A percentile compares a stretch with the other conserved stretches of the same genome.
Conservation (phyloP, 1,284 basidiomycete species). For the Vanrija pseudolonga region DNA sequence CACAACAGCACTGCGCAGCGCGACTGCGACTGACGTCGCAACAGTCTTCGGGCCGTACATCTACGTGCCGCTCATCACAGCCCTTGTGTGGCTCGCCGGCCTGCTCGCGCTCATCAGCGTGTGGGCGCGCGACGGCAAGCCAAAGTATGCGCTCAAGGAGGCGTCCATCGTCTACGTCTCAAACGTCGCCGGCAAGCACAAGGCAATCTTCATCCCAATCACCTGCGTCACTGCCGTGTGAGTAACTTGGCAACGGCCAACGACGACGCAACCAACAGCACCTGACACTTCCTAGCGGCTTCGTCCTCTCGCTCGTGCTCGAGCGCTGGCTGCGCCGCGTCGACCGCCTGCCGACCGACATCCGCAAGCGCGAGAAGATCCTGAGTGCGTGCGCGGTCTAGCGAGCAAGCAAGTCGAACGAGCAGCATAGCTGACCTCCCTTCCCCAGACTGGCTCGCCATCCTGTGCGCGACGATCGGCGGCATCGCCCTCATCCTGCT, state of each 20-base stretch:
- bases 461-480: conserved; percentile 51
- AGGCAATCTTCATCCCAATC: conserved; percentile 48
- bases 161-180: conserved; percentile 51
- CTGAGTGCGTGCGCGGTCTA: conserved; percentile 41
- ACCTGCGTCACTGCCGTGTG: conserved; percentile 28
- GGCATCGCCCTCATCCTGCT: conserved; percentile 51
- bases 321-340: conserved; percentile 53
- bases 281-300: conserved; percentile 12
- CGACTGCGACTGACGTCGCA: no score
- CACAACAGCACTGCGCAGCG: no score
- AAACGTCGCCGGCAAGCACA: conserved; percentile 51
- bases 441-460: conserved; percentile 46
- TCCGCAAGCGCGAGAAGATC: conserved; percentile 45
- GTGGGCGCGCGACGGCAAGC: conserved; percentile 48
- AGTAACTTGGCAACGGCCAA: conserved; percentile 4
- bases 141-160: conserved; percentile 43
- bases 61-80: conserved; percentile 37
- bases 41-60: conserved; percentile 49
- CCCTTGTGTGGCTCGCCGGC: conserved; percentile 39
- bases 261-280: background rate
- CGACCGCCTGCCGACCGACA: conserved; percentile 52
- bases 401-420: no score
- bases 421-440: conserved; percentile 2
- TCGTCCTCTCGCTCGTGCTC: conserved; percentile 48
- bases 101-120: conserved; percentile 45